These are phyloP conservation scores for Sphaerobolus stellatus DNA, from an alignment of 1,284 basidiomycete species.

Conservation along the genomic window DNA sequence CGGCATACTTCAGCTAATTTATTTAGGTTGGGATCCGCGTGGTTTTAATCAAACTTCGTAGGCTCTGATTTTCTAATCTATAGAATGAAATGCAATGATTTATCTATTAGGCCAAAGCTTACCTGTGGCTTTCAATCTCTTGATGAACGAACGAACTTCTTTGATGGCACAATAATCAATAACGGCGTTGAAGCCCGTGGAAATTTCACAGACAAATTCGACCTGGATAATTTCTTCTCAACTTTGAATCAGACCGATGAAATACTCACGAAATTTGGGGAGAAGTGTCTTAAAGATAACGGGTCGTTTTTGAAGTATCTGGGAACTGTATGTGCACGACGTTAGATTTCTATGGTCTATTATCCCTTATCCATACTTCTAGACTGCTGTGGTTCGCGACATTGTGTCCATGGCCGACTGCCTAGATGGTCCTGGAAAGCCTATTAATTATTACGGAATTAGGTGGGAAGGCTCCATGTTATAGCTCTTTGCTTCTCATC, in stretches of 20 bases:
- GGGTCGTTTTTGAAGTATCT: constrained; percentile 14
- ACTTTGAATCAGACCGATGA: not conserved
- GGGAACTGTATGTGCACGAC: constrained; percentile 5
- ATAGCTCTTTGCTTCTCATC: not conserved
- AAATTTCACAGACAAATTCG: constrained; percentile 4
- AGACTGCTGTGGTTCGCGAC: constrained; percentile 13
- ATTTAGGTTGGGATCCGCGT: constrained; percentile 19
- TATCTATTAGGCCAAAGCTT: not conserved
- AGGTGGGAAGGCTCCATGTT: constrained; percentile 10
- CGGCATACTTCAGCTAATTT: not conserved
- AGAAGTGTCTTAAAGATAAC: constrained; percentile 8
- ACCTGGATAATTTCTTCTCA: constrained; percentile 10
- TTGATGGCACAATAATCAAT: not conserved
- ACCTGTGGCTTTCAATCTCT: not conserved
- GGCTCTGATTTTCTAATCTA: too few species aligned
- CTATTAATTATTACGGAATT: constrained; percentile 17
- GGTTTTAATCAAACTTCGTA: constrained; percentile 14
- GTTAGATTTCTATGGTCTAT: not conserved
- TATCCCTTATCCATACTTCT: not conserved
- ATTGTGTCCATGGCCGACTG: constrained; percentile 15
- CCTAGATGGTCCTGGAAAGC: constrained; percentile 11
- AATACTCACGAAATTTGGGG: not conserved
- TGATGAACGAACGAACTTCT: not conserved
- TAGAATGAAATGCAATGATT: too few species aligned
- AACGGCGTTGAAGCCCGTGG: constrained; percentile 7